A percentile compares a stretch with the other conserved stretches of the same genome.
phyloP scores from a whole-genome alignment of 257 asterid species.

The Nicotiana tomentosiformis region DNA sequence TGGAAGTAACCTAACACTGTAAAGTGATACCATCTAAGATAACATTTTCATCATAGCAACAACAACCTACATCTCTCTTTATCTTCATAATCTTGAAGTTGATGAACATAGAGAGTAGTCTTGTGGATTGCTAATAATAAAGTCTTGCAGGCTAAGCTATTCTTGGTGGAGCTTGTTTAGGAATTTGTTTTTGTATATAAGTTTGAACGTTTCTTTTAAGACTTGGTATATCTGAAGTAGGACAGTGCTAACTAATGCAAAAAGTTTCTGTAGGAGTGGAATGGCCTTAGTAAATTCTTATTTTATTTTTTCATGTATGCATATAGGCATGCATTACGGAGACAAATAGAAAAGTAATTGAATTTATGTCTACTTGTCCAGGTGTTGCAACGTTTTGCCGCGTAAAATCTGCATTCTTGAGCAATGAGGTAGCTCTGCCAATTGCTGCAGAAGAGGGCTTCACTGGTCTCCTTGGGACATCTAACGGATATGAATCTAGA shows the following conservation, averaged over 20 bases:
- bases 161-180: neutral
- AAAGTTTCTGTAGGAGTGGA: too few relatives aligned
- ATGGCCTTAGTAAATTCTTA: too few relatives aligned
- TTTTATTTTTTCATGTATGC: too few relatives aligned
- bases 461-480: conserved; percentile 62
- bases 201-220: neutral
- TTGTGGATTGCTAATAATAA: neutral
- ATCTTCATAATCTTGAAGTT: neutral
- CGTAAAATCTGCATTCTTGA: conserved; percentile 69
- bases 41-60: neutral
- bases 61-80: neutral
- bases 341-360: neutral
- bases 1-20: neutral
- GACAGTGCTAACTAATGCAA: neutral
- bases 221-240: neutral
- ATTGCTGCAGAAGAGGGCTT: conserved; percentile 90
- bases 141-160: neutral
- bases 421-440: conserved; percentile 77
- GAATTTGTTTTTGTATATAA: neutral
- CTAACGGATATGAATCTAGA: conserved; percentile 33
- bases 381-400: conserved; percentile 98
- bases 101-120: neutral
- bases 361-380: conserved; percentile 16
- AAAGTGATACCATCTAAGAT: neutral
- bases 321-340: too few relatives aligned